A percentile compares a stretch with the other conserved stretches of the same genome.
Evolutionary conservation across 305 asterid genomes (phyloP).

Genomic region (Striga hermonthica): DNA sequence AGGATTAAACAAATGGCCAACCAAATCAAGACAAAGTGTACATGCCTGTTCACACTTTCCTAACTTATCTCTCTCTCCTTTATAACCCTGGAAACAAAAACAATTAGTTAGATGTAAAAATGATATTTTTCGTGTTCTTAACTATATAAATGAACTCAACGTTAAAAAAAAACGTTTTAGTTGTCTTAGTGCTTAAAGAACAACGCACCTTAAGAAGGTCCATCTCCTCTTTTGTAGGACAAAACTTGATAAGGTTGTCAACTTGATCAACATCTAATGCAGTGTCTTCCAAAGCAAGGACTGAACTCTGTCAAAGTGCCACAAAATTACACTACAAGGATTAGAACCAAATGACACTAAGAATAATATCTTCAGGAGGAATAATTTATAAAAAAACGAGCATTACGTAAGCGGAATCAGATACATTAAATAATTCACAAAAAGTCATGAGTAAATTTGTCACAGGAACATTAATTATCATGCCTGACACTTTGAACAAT

Average conservation of each 20-base stretch:
- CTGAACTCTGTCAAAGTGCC: conserved; percentile 52
- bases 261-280: conserved; percentile 91
- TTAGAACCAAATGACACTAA: conserved; percentile 9
- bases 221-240: conserved; percentile 93
- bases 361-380: conserved; percentile 13
- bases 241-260: conserved; percentile 81
- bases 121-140: conserved; percentile 8
- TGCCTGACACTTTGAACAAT: neutral
- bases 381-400: conserved; percentile 5
- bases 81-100: conserved; percentile 67
- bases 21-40: conserved; percentile 31
- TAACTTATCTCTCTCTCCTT: conserved; percentile 78
- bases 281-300: conserved; percentile 80
- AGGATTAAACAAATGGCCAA: conserved; percentile 20
- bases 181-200: conserved; percentile 19
- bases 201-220: conserved; percentile 68
- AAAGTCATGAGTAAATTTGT: neutral
- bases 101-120: conserved; percentile 21
- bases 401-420: conserved; percentile 8
- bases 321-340: conserved; percentile 28
- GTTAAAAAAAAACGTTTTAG: conserved; percentile 22
- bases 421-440: neutral
- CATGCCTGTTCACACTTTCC: conserved; percentile 94
- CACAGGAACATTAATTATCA: conserved; percentile 6
- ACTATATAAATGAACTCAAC: conserved; percentile 27